Percentiles rank a stretch among this genome's conserved stretches.
These are phyloP conservation scores for Trametes hirsuta DNA, from an alignment of 1,284 basidiomycete genomes.

Conservation along the genomic window DNA sequence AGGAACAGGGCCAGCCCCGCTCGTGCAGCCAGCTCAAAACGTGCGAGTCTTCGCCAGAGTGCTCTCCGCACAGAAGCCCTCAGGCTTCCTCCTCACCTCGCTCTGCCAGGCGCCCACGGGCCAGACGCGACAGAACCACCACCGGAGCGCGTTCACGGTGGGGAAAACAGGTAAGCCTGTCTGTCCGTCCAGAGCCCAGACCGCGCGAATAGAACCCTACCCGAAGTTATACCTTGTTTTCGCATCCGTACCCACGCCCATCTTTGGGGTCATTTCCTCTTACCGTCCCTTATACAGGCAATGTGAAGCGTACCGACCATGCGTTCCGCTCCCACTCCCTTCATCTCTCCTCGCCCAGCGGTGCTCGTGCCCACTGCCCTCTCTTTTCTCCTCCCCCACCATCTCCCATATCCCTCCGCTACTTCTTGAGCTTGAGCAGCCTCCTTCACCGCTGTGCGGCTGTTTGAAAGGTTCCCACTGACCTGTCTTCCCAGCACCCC, in stretches of 20 bases:
- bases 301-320: not conserved
- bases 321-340: conserved; percentile 17
- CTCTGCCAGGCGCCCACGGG: not conserved
- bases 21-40: conserved; percentile 15
- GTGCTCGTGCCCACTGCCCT: not conserved
- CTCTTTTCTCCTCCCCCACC: conserved; percentile 1
- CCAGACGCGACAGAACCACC: not conserved
- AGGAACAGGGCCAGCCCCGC: conserved; percentile 19
- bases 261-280: not conserved
- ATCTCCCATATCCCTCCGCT: conserved; percentile 3
- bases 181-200: not conserved
- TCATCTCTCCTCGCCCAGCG: not conserved
- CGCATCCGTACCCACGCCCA: not conserved
- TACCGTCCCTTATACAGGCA: conserved; percentile 1
- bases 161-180: not conserved
- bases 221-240: conserved; percentile 5
- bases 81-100: conserved; percentile 5
- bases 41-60: conserved; percentile 14
- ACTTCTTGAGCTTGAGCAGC: not conserved
- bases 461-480: not conserved
- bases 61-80: conserved; percentile 12
- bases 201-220: not conserved
- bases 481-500: not conserved
- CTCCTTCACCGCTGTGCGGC: not conserved
- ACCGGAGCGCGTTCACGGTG: not conserved